phyloP scores from a whole-genome alignment of 163 green algal species.

The Scenedesmus sp. region DNA sequence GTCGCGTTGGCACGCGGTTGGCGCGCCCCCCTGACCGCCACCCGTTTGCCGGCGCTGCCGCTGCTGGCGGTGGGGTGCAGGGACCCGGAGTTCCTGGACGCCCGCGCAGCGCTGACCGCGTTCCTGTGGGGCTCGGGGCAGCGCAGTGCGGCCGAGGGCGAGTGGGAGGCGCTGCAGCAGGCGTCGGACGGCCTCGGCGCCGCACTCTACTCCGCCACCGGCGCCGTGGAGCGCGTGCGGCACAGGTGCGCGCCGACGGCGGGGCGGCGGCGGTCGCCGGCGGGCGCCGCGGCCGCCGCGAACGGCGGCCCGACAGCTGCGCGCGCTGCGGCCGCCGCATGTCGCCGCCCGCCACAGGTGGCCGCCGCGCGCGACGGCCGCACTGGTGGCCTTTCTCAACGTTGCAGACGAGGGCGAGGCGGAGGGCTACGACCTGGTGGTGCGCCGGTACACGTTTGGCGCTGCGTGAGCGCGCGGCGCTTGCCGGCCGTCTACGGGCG shows the following conservation, averaged over 20 bases:
- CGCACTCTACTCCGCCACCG: constrained; percentile 52
- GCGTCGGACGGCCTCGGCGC: constrained; percentile 49
- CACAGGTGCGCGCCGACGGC: constrained; percentile 63
- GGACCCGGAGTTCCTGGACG: constrained; percentile 71
- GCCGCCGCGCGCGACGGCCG: constrained; percentile 66
- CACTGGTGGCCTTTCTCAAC: constrained; percentile 69
- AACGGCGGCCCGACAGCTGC: too few species aligned
- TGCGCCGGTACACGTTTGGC: constrained; percentile 48
- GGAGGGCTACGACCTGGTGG: constrained; percentile 62
- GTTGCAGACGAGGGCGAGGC: constrained; percentile 49
- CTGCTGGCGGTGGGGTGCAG: constrained; percentile 29
- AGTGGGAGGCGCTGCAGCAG: constrained; percentile 63
- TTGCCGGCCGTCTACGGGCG: too few species aligned
- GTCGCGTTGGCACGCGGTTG: too few species aligned
- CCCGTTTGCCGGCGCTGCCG: background rate
- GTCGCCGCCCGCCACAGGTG: constrained; percentile 48
- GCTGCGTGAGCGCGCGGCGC: background rate
- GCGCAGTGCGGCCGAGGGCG: constrained; percentile 51
- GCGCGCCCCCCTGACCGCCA: too few species aligned
- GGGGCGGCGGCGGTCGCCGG: too few species aligned
- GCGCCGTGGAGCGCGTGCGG: constrained; percentile 51
- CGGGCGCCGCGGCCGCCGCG: too few species aligned
- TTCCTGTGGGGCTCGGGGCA: constrained; percentile 58
- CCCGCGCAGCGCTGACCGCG: constrained; percentile 58
- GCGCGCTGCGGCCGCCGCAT: too few species aligned